phyloP scores from a whole-genome alignment of 1,284 basidiomycete species.

The Macrocystidia cucumis region DNA sequence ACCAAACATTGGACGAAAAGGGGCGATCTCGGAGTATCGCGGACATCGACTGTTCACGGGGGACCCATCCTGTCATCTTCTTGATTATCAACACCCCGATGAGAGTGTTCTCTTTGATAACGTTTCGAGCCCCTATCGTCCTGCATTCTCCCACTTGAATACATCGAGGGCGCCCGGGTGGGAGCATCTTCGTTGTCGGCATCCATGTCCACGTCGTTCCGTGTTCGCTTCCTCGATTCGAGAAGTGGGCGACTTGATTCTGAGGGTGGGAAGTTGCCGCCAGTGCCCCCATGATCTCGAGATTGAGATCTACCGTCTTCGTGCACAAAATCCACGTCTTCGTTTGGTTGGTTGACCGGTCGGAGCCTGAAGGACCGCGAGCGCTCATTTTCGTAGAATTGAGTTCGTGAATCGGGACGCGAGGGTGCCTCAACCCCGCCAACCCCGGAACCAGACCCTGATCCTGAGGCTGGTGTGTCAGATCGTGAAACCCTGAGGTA shows the following conservation, averaged over 20 bases:
- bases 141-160: constrained; percentile 17
- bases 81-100: constrained; percentile 30
- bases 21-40: no score
- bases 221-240: constrained; percentile 45
- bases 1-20: no score
- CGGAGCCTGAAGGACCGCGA: constrained; percentile 37
- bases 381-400: constrained; percentile 37
- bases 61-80: constrained; percentile 36
- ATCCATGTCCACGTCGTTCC: constrained; percentile 57
- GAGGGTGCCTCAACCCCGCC: constrained; percentile 33
- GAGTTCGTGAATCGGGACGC: constrained; percentile 38
- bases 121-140: constrained; percentile 51
- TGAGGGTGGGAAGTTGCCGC: constrained; percentile 18
- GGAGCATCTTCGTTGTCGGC: constrained; percentile 34
- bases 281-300: constrained; percentile 20
- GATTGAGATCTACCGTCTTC: constrained; percentile 36
- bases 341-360: constrained; percentile 32
- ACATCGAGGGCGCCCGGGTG: constrained; percentile 12
- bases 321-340: constrained; percentile 39
- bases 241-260: constrained; percentile 22
- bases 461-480: constrained; percentile 42
- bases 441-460: constrained; percentile 35
- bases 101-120: constrained; percentile 37
- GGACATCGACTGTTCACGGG: no score
- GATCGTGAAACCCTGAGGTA: constrained; percentile 40